These are phyloP conservation scores for Triadica sebifera DNA, from an alignment of 345 rosid genomes.

Conservation along the genomic window DNA sequence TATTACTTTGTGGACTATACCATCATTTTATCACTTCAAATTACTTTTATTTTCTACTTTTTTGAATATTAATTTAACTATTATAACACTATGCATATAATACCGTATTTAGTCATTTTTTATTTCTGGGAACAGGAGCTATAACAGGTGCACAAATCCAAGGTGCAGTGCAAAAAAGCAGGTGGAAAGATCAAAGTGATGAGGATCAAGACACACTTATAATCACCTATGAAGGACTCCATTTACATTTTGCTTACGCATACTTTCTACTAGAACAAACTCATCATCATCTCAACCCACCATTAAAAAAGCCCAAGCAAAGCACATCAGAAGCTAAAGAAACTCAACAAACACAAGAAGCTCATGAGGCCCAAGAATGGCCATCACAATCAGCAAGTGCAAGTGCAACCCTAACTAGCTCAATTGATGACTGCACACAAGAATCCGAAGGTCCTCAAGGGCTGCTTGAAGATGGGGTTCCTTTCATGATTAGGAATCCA, in stretches of 20 bases:
- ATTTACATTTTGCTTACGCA: slow-evolving; percentile 64
- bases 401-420: not conserved
- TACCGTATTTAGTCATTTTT: too few species aligned
- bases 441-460: slow-evolving; percentile 39
- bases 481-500: slow-evolving; percentile 51
- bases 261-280: slow-evolving; percentile 32
- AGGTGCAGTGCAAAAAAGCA: slow-evolving; percentile 83
- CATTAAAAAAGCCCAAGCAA: slow-evolving; percentile 45
- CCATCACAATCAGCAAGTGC: not conserved
- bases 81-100: too few species aligned
- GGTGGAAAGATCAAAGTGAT: slow-evolving; percentile 65
- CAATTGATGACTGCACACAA: not conserved
- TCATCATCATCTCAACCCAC: slow-evolving; percentile 27
- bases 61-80: too few species aligned
- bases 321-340: not conserved
- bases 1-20: too few species aligned
- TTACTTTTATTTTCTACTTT: too few species aligned
- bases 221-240: slow-evolving; percentile 87
- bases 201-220: slow-evolving; percentile 63
- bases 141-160: slow-evolving; percentile 82
- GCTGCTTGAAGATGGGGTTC: slow-evolving; percentile 75
- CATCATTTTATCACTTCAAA: too few species aligned
- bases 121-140: slow-evolving; percentile 64
- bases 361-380: slow-evolving; percentile 4
- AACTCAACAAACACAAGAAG: slow-evolving; percentile 17